Evolutionary conservation across 192 early-diverging fungal species (phyloP).

Genomic region (Gonapodya prolifera): DNA sequence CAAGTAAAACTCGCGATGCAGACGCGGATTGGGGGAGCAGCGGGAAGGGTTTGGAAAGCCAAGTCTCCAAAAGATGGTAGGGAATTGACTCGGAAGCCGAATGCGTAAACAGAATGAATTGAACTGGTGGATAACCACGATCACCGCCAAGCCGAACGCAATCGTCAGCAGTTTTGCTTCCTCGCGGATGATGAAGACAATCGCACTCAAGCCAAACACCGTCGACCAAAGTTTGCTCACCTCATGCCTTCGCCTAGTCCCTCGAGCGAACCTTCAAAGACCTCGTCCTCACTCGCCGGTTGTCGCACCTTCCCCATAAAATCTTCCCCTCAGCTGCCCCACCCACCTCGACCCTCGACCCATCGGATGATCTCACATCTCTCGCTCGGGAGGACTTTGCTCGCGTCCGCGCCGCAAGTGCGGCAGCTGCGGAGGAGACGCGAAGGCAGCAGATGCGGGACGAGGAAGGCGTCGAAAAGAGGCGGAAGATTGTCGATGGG

Average conservation of each 20-base stretch:
- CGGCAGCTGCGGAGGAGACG: neutral
- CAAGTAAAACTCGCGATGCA: neutral
- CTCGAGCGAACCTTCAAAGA: neutral
- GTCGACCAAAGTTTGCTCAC: neutral
- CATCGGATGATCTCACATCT: neutral
- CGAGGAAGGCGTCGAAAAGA: neutral
- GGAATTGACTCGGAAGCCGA: neutral
- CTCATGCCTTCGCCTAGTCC: neutral
- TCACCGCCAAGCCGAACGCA: too few relatives aligned
- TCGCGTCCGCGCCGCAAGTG: neutral
- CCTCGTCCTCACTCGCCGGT: neutral
- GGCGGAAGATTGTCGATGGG: neutral
- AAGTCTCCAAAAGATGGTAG: neutral
- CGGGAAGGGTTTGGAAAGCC: neutral
- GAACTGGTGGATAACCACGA: neutral
- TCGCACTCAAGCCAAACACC: neutral
- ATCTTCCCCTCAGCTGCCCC: neutral
- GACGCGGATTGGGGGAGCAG: neutral
- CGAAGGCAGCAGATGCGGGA: neutral
- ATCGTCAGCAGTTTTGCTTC: too few relatives aligned
- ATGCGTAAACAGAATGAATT: neutral
- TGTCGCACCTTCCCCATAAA: neutral
- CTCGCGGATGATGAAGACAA: too few relatives aligned
- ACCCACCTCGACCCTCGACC: neutral
- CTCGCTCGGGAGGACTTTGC: neutral